Evolutionary conservation across 1,284 basidiomycete species (phyloP).

Genomic region (Mycocalia duriaeana): DNA sequence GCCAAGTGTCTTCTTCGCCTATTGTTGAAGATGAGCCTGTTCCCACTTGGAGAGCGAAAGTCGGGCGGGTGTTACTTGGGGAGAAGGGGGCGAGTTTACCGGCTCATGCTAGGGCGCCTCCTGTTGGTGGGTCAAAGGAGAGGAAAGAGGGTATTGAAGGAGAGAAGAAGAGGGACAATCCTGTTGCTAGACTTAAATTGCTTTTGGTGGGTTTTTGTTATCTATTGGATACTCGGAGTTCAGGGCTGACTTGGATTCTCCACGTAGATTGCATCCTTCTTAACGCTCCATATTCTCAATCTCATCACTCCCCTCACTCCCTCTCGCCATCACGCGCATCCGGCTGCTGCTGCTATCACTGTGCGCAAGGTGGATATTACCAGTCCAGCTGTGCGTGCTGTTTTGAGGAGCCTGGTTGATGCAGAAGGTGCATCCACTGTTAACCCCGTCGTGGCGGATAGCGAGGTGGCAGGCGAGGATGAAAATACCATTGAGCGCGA

Average conservation of each 20-base stretch:
- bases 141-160: slow-evolving; percentile 47
- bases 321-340: slow-evolving; percentile 24
- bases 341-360: slow-evolving; percentile 19
- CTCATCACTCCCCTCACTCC: slow-evolving; percentile 89
- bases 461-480: slow-evolving; percentile 21
- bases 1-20: slow-evolving; percentile 16
- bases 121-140: slow-evolving; percentile 11
- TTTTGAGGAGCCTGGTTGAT: slow-evolving; percentile 56
- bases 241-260: slow-evolving; percentile 3
- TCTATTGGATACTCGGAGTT: neutral
- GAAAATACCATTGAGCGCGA: slow-evolving; percentile 23
- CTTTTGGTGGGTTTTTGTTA: slow-evolving; percentile 59
- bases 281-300: slow-evolving; percentile 88
- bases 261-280: slow-evolving; percentile 74
- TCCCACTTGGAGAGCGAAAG: slow-evolving; percentile 31
- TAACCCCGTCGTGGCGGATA: slow-evolving; percentile 14
- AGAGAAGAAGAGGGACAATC: slow-evolving; percentile 64
- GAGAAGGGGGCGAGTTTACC: slow-evolving; percentile 61
- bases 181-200: slow-evolving; percentile 86
- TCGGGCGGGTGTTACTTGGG: slow-evolving; percentile 53
- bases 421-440: slow-evolving; percentile 21
- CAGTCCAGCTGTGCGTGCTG: slow-evolving; percentile 52
- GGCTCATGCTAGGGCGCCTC: slow-evolving; percentile 19
- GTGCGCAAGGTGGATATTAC: slow-evolving; percentile 59
- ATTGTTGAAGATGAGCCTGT: slow-evolving; percentile 12